Conservation (phyloP, 2,329 filamentous ascomycete species). For the Penicillium sp. region DNA sequence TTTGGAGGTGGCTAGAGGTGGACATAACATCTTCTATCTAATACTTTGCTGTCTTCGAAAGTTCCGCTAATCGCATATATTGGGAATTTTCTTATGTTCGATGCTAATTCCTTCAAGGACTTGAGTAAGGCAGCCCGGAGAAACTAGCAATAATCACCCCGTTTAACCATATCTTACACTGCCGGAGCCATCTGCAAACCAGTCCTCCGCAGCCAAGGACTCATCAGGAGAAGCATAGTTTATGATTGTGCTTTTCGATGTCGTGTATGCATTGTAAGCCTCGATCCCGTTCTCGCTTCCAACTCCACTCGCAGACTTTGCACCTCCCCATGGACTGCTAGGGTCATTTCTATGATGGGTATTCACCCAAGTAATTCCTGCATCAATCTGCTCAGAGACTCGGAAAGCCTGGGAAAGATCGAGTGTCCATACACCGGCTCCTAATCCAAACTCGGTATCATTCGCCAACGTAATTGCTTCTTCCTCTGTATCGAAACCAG, state of each 20-base stretch:
- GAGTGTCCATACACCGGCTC: conserved; percentile 45
- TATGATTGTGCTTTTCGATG: conserved; percentile 37
- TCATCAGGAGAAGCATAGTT: conserved; percentile 47
- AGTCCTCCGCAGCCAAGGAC: conserved; percentile 38
- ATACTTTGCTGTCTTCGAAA: not conserved
- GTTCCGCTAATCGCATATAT: not conserved
- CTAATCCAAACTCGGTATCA: conserved; percentile 44
- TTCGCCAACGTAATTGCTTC: conserved; percentile 44
- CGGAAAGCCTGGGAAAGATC: conserved; percentile 43
- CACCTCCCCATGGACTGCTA: conserved; percentile 62
- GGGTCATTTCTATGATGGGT: conserved; percentile 63
- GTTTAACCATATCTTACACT: conserved; percentile 54
- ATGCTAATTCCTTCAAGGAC: not conserved
- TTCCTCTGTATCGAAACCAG: conserved; percentile 41
- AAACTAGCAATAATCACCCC: not conserved
- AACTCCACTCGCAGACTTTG: conserved; percentile 52
- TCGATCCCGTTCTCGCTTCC: conserved; percentile 66
- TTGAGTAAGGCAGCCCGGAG: not conserved
- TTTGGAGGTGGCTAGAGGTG: not conserved
- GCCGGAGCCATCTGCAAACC: conserved; percentile 54
- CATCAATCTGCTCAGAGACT: conserved; percentile 41
- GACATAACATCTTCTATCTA: not conserved
- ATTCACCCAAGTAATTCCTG: conserved; percentile 43
- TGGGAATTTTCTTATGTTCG: not conserved
- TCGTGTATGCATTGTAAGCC: conserved; percentile 52